phyloP scores from a whole-genome alignment of 2,329 filamentous ascomycete genomes.

The Lithohypha guttulata region DNA sequence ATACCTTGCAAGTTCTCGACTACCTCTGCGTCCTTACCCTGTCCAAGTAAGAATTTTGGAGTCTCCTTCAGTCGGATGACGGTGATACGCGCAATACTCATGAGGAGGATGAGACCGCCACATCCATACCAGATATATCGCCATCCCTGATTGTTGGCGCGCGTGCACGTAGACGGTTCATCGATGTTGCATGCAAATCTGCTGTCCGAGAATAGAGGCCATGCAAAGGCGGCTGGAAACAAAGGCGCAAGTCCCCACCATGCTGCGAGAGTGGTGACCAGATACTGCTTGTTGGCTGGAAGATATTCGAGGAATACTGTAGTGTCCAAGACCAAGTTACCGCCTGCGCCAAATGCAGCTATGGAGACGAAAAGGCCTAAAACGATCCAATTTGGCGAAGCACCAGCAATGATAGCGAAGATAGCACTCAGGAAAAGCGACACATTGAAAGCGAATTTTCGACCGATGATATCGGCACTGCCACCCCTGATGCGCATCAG shows the following conservation, averaged over 20 bases:
- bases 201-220: slow-evolving; percentile 16
- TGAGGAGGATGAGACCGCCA: slow-evolving; percentile 58
- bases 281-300: slow-evolving; percentile 51
- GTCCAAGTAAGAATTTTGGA: slow-evolving; percentile 45
- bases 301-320: slow-evolving; percentile 49
- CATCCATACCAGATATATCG: slow-evolving; percentile 60
- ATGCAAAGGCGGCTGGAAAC: slow-evolving; percentile 18
- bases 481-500: too few relatives aligned
- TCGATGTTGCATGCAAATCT: slow-evolving; percentile 12
- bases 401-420: slow-evolving; percentile 55
- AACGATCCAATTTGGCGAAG: slow-evolving; percentile 46
- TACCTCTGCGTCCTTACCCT: slow-evolving; percentile 42
- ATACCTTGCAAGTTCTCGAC: slow-evolving; percentile 45
- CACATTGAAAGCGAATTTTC: slow-evolving; percentile 58
- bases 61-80: slow-evolving; percentile 46
- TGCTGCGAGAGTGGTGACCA: slow-evolving; percentile 30
- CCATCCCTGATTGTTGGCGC: slow-evolving; percentile 53
- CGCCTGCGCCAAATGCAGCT: slow-evolving; percentile 27
- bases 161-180: slow-evolving; percentile 31
- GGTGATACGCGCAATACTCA: slow-evolving; percentile 48
- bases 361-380: slow-evolving; percentile 17
- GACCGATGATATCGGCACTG: slow-evolving; percentile 55
- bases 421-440: slow-evolving; percentile 53
- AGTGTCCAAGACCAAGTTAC: slow-evolving; percentile 24
- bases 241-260: slow-evolving; percentile 27